Conservation (phyloP, 106 monocot species). For the Phalaenopsis equestris region DNA sequence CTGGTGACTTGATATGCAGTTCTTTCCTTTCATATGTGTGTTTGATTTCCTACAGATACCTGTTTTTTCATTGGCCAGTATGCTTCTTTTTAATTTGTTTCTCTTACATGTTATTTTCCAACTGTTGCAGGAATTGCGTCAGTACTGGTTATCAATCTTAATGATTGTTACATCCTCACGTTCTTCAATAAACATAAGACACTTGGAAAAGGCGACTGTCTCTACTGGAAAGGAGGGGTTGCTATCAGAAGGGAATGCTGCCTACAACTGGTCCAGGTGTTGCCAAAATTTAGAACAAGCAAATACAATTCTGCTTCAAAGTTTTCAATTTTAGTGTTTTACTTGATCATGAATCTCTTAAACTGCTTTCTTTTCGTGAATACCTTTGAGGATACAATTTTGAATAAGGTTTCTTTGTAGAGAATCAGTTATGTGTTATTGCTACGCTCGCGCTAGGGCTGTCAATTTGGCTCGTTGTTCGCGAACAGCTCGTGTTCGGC, state of each 20-base stretch:
- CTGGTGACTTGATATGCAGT: not conserved
- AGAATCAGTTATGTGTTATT: not conserved
- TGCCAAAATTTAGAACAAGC: constrained; percentile 1
- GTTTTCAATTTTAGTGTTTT: not conserved
- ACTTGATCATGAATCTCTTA: not conserved
- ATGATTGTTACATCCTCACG: constrained; percentile 96
- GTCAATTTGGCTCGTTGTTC: no score
- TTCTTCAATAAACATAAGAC: constrained; percentile 94
- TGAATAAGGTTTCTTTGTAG: not conserved
- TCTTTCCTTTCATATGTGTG: not conserved
- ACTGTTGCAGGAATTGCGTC: constrained; percentile 62
- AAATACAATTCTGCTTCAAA: not conserved
- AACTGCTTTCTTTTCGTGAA: not conserved
- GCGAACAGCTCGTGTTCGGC: no score
- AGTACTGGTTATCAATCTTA: constrained; percentile 82
- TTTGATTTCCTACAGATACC: not conserved
- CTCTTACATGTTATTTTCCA: constrained; percentile 1
- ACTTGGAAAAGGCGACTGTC: constrained; percentile 94
- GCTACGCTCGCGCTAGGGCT: no score
- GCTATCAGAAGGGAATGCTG: constrained; percentile 91
- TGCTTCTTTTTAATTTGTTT: not conserved
- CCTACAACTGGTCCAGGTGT: constrained; percentile 95
- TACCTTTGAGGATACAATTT: not conserved
- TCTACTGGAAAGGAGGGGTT: constrained; percentile 97
- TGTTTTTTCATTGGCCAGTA: constrained; percentile 4